phyloP scores from a whole-genome alignment of 331 rosid genomes.

The Saraca asoca region DNA sequence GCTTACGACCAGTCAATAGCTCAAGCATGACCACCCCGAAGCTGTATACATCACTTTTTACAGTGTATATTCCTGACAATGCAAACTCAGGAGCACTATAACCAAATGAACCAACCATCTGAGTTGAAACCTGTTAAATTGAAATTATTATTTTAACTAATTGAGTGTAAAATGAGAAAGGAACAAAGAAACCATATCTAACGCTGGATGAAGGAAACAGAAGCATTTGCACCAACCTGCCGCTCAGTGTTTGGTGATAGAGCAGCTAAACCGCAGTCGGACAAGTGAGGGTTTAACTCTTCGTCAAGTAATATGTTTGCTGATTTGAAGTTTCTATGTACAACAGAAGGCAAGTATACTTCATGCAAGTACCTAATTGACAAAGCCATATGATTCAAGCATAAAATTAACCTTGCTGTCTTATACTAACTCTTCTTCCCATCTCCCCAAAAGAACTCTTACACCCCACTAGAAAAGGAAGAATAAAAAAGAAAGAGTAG shows the following conservation, averaged over 20 bases:
- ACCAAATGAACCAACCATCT: constrained; percentile 96
- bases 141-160: constrained; percentile 11
- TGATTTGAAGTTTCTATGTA: constrained; percentile 96
- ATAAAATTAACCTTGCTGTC: constrained; percentile 11
- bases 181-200: neutral
- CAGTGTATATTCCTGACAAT: constrained; percentile 89
- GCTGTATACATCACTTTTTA: constrained; percentile 97
- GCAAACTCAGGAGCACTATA: constrained; percentile 98
- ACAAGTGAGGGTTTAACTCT: constrained; percentile 89
- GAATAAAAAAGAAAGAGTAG: neutral
- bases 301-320: constrained; percentile 94
- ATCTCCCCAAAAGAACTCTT: too few relatives aligned
- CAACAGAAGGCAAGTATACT: constrained; percentile 93
- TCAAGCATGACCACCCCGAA: constrained; percentile 99
- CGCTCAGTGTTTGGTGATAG: constrained; percentile 92
- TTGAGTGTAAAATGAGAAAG: constrained; percentile 2
- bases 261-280: constrained; percentile 95
- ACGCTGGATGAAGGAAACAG: constrained; percentile 12
- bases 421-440: constrained; percentile 7
- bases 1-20: constrained; percentile 94
- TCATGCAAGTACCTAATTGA: constrained; percentile 92
- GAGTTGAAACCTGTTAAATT: constrained; percentile 78
- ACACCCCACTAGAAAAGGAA: constrained; percentile 1
- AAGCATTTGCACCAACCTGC: constrained; percentile 53
- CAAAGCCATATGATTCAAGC: constrained; percentile 28